These are phyloP conservation scores for Berberis vulgaris DNA, from an alignment of 164 flowering plant genomes.

Conservation along the genomic window DNA sequence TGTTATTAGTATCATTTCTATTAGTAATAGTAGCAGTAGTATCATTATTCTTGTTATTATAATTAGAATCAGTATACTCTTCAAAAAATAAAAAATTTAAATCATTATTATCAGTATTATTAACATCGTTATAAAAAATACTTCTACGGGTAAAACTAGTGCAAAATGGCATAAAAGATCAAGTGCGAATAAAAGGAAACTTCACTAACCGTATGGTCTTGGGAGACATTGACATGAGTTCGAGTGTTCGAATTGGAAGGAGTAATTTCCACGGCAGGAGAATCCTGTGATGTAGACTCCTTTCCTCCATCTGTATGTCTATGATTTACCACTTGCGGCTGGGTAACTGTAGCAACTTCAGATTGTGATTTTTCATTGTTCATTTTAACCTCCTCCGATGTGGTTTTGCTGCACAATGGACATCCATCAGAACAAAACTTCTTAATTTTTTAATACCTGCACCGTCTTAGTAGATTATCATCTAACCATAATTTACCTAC, in stretches of 20 bases:
- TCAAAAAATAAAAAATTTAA: too few relatives aligned
- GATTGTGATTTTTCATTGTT: slow-evolving; percentile 23
- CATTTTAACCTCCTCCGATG: slow-evolving; percentile 15
- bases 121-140: too few relatives aligned
- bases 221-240: slow-evolving; percentile 20
- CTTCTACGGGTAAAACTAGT: too few relatives aligned
- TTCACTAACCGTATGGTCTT: slow-evolving; percentile 24
- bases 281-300: slow-evolving; percentile 20
- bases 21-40: too few relatives aligned
- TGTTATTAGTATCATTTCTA: too few relatives aligned
- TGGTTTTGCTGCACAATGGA: slow-evolving; percentile 34
- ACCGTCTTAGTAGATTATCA: neutral
- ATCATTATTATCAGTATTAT: too few relatives aligned
- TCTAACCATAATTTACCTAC: slow-evolving; percentile 32
- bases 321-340: slow-evolving; percentile 17
- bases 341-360: slow-evolving; percentile 14
- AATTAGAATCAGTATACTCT: too few relatives aligned
- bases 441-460: neutral
- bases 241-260: slow-evolving; percentile 21
- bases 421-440: neutral
- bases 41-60: too few relatives aligned
- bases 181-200: neutral
- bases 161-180: too few relatives aligned
- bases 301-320: slow-evolving; percentile 7
- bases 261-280: slow-evolving; percentile 21